Evolutionary conservation across 495 filamentous ascomycete species (phyloP), one percentile per base, ranked within the genome.

Genomic region (Annulohypoxylon stygium): DNA sequence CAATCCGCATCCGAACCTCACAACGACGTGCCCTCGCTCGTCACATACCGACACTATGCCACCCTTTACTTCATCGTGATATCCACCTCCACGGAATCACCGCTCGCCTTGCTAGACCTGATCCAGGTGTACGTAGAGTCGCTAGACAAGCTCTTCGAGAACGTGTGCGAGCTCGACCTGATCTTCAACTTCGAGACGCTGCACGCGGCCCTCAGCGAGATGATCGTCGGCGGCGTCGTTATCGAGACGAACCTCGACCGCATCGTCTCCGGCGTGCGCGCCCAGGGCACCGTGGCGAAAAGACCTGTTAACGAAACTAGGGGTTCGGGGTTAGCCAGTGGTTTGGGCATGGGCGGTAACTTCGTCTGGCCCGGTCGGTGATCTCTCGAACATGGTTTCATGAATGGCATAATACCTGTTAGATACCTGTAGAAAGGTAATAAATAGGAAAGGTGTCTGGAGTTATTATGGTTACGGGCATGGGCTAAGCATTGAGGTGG

Each of bases 141-240:
- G 18, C 87, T 99, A 20, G 96, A 99, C 80, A 88, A 93, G 64
- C 86, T 99, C 61, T 98, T 98, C 78, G 95, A 98, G 84, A 97
- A 98, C 75, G 96, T 99, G 25, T 99, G 96, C 85, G 96, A 99
- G 82, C 84, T 99, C 55, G 96, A 99, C 79, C 86, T 99, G 62
- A 99, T 98, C 81, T 99, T 98, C 84, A 97, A 97, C 74, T 99
- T 97, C 79, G 96, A 99, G 87, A 95, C 93, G 33, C 88, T 98
- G 79, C 96, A 99, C 83, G 93, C 96, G 4, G 89, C 92, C 25
- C 84, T 99, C 23, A 88, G 89, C 73, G 96, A 99, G 88, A 97
- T 99, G 93, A 90, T 99, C 61, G 92, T 98, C 4, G 96, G 97
- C 11, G 96, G 96, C 2, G 94, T 98, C 45, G 97, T 98, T 33